A percentile compares a stretch with the other conserved stretches of the same genome.
Evolutionary conservation across 345 rosid genomes (phyloP).

Genomic region (Clarkia xantiana): DNA sequence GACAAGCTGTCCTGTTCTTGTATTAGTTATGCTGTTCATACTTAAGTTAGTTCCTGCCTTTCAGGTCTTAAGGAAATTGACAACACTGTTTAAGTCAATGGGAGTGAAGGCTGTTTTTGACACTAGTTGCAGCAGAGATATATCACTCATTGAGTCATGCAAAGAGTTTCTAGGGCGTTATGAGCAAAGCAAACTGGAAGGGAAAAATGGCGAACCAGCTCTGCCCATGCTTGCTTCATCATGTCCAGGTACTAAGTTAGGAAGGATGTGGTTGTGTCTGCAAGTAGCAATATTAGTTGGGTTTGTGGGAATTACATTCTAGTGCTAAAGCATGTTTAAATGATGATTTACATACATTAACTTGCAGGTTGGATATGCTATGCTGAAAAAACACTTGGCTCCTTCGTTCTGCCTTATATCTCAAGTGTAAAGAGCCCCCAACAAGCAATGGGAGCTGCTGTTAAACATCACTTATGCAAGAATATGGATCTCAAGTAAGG

Average conservation of each 20-base stretch:
- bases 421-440: conserved; percentile 96
- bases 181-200: conserved; percentile 29
- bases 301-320: neutral
- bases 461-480: conserved; percentile 55
- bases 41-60: conserved; percentile 3
- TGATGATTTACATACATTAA: conserved; percentile 7
- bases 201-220: conserved; percentile 18
- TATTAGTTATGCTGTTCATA: neutral
- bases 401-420: conserved; percentile 65
- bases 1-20: neutral
- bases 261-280: too few species aligned
- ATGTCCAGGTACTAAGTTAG: conserved; percentile 54
- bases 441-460: conserved; percentile 71
- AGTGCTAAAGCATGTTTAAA: neutral
- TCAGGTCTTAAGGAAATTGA: conserved; percentile 68
- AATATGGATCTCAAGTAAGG: conserved; percentile 62
- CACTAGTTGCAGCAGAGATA: conserved; percentile 69
- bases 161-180: conserved; percentile 67
- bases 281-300: too few species aligned
- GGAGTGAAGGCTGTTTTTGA: conserved; percentile 87
- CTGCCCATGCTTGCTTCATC: conserved; percentile 85
- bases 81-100: conserved; percentile 61
- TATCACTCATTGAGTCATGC: conserved; percentile 71
- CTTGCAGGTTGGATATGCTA: conserved; percentile 94
- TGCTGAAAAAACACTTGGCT: conserved; percentile 87